phyloP scores from a whole-genome alignment of 441 rosid genomes.

The Bocquillonia castaneifolia region DNA sequence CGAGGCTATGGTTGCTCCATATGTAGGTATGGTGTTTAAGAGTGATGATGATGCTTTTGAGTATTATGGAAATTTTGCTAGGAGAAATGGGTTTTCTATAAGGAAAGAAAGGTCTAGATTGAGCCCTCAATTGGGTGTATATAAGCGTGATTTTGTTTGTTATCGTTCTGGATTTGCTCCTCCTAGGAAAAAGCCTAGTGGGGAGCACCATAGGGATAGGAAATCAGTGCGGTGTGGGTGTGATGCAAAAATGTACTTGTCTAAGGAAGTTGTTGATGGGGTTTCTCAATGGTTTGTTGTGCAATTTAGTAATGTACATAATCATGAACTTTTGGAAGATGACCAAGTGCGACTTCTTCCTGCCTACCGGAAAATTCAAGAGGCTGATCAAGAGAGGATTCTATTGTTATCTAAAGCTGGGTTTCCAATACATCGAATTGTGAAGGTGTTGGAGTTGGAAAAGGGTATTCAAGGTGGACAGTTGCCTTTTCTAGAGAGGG shows the following conservation, averaged over 20 bases:
- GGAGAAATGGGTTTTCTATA: conserved; percentile 79
- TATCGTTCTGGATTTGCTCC: conserved; percentile 88
- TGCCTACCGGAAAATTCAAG: conserved; percentile 85
- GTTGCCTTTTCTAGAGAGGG: conserved; percentile 82
- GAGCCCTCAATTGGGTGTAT: conserved; percentile 78
- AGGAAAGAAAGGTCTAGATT: conserved; percentile 85
- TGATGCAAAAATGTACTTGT: conserved; percentile 77
- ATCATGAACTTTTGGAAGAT: conserved; percentile 87
- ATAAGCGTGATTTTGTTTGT: conserved; percentile 87
- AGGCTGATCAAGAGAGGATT: conserved; percentile 80
- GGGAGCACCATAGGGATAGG: conserved; percentile 83
- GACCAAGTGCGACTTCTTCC: conserved; percentile 89
- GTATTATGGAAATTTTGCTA: conserved; percentile 72
- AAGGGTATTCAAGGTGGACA: conserved; percentile 83
- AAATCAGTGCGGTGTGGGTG: conserved; percentile 91
- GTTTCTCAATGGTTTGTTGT: conserved; percentile 70
- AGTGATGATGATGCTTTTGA: conserved; percentile 82
- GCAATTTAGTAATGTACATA: conserved; percentile 94
- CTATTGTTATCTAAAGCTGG: conserved; percentile 89
- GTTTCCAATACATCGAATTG: conserved; percentile 76
- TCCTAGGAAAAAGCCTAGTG: conserved; percentile 74
- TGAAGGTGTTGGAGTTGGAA: conserved; percentile 77
- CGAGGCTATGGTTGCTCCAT: conserved; percentile 59
- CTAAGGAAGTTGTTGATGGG: conserved; percentile 63
- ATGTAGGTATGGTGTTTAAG: conserved; percentile 77